Base-by-base conservation (phyloP, 495 filamentous ascomycete species). In the Corynascus novoguineensis region DNA sequence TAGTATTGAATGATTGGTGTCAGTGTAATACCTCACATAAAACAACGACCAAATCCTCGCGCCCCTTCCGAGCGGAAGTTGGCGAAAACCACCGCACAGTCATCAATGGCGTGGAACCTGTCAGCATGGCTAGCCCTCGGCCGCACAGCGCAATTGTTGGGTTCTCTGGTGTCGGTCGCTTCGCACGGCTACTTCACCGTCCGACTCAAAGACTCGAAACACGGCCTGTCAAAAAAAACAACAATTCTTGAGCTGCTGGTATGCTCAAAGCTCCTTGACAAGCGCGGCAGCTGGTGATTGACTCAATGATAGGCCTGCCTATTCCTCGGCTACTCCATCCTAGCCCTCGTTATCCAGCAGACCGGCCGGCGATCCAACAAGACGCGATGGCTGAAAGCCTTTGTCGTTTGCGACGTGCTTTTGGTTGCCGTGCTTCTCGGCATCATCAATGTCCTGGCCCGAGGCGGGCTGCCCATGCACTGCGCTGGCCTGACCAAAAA, bases 131-230 rank as follows among this genome's bases (percentile, higher is more conserved):
- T 71, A 50, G 58, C 64, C 15, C 55, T 69, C 32, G 58, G 60
- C 53, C 63, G 73, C 41, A 41, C 63, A 8, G 58, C 68, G 38
- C 72, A 75, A 60, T 46, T 71, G 21, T 14, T 60, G 29, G 66
- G 57, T 2, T 59, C 66, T 21, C 55, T 75, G 14, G 49, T 61
- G 1, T 65, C 63, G 14, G 59, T 60, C 19, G 60, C 51, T 19
- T 57, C 72, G 51, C 75, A 77, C 44, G 71, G 72, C 25, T 75
- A 71, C 56, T 44, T 73, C 28, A 60, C 73, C 3, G 63, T 65
- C 21, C 59, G 58, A 21, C 65, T 75, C 31, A 61, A 68, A 8
- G 47, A 17, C 5, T 21, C 60, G 65, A 9, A 51, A 55, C 57
- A 68, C 1, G 64, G 67, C 11, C 52, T 71, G 4, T 60, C 72